Conservation (phyloP, 2,329 filamentous ascomycete species). For the Aureobasidium musti region DNA sequence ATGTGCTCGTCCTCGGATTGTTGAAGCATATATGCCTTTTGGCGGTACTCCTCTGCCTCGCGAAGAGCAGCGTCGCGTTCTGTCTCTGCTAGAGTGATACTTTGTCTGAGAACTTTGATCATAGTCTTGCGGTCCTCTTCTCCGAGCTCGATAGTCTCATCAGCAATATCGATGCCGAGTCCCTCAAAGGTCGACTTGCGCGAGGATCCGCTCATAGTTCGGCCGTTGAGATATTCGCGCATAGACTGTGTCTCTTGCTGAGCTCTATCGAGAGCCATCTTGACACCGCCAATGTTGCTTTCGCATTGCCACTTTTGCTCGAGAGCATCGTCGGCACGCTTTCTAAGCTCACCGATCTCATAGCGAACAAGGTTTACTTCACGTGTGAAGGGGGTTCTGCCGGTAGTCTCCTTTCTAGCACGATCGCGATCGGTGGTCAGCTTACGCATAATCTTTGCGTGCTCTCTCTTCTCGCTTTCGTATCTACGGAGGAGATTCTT, state of each 20-base stretch:
- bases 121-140: conserved; percentile 53
- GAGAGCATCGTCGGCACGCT: conserved; percentile 87
- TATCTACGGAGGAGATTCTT: conserved; percentile 84
- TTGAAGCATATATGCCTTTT: conserved; percentile 62
- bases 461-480: conserved; percentile 78
- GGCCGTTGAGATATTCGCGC: conserved; percentile 57
- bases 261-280: conserved; percentile 95
- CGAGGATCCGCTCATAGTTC: conserved; percentile 4
- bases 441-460: conserved; percentile 74
- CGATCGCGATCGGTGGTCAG: conserved; percentile 78
- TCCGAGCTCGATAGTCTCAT: conserved; percentile 31
- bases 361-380: conserved; percentile 78
- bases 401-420: conserved; percentile 64
- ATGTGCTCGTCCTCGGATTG: conserved; percentile 62
- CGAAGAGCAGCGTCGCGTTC: conserved; percentile 72
- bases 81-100: conserved; percentile 67
- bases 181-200: conserved; percentile 22
- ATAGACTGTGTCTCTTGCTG: conserved; percentile 91
- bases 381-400: conserved; percentile 76
- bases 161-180: conserved; percentile 31
- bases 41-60: conserved; percentile 63
- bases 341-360: conserved; percentile 81
- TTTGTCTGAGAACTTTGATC: conserved; percentile 66
- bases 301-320: conserved; percentile 97
- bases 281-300: conserved; percentile 81